Conservation (phyloP, 306 rosid genomes). For the Oxytropis ochrocephala region DNA sequence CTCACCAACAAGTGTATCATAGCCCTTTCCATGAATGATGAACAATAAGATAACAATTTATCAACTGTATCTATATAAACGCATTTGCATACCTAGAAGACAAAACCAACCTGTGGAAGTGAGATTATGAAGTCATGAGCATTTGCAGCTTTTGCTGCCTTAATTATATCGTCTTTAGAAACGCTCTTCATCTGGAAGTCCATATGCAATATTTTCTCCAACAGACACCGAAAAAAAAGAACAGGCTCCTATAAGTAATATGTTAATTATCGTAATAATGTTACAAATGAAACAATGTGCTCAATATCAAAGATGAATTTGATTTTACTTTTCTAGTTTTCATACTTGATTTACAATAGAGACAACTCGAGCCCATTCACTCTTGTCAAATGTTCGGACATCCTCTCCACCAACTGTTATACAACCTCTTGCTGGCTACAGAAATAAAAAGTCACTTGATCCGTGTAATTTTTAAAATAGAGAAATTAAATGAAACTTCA, state of each 20-base stretch:
- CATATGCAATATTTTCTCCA: slow-evolving; percentile 95
- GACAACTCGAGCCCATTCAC: slow-evolving; percentile 85
- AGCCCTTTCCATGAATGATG: slow-evolving; percentile 47
- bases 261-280: background rate
- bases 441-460: slow-evolving; percentile 15
- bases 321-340: background rate
- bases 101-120: slow-evolving; percentile 72
- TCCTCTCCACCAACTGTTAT: slow-evolving; percentile 89
- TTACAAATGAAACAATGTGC: slow-evolving; percentile 2
- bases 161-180: slow-evolving; percentile 82
- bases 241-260: slow-evolving; percentile 68
- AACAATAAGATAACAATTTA: slow-evolving; percentile 1
- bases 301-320: slow-evolving; percentile 9
- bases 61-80: background rate
- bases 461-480: slow-evolving; percentile 6
- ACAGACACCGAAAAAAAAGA: slow-evolving; percentile 88
- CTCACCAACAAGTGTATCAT: slow-evolving; percentile 91
- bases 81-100: slow-evolving; percentile 7
- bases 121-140: slow-evolving; percentile 95
- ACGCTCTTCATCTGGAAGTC: slow-evolving; percentile 92
- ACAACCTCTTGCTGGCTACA: slow-evolving; percentile 78
- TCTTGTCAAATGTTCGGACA: slow-evolving; percentile 86
- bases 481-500: slow-evolving; percentile 11
- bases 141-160: slow-evolving; percentile 97
- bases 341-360: slow-evolving; percentile 85